phyloP scores from a whole-genome alignment of 129 eudicot genomes.

The Chrysanthemum lavandulifolium region DNA sequence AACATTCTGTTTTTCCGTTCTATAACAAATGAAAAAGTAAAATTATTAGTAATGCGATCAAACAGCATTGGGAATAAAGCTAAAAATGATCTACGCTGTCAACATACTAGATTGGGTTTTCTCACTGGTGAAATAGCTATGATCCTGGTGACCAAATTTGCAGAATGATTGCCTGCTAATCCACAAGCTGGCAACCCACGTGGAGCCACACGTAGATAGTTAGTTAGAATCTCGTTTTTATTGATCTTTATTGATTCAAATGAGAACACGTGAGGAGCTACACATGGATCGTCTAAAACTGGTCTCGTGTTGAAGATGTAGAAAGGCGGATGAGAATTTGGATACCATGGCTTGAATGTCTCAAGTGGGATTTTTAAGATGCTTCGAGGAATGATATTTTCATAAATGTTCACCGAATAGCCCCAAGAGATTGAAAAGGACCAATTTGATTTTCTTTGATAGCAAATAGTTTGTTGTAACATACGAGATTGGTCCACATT shows the following conservation, averaged over 20 bases:
- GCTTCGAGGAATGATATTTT: background rate
- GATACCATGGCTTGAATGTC: background rate
- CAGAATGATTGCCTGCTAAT: background rate
- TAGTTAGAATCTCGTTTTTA: background rate
- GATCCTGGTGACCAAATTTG: background rate
- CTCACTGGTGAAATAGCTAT: background rate
- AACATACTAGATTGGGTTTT: background rate
- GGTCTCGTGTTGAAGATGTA: background rate
- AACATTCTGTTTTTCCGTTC: slow-evolving; percentile 39
- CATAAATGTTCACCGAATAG: background rate
- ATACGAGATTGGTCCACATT: background rate
- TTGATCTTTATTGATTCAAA: background rate
- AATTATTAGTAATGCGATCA: background rate
- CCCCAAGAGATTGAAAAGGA: background rate
- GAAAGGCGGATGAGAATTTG: background rate
- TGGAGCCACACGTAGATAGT: background rate
- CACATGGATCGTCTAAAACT: background rate
- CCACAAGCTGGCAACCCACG: slow-evolving; percentile 1
- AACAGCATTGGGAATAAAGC: background rate
- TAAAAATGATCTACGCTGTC: background rate
- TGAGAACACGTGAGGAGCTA: background rate
- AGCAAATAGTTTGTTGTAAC: background rate
- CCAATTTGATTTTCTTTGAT: background rate
- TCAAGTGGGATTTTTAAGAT: background rate
- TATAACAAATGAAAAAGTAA: background rate